These are phyloP conservation scores for Hypoxylon rubiginosum DNA, from an alignment of 2,329 filamentous ascomycete genomes.

Conservation along the genomic window DNA sequence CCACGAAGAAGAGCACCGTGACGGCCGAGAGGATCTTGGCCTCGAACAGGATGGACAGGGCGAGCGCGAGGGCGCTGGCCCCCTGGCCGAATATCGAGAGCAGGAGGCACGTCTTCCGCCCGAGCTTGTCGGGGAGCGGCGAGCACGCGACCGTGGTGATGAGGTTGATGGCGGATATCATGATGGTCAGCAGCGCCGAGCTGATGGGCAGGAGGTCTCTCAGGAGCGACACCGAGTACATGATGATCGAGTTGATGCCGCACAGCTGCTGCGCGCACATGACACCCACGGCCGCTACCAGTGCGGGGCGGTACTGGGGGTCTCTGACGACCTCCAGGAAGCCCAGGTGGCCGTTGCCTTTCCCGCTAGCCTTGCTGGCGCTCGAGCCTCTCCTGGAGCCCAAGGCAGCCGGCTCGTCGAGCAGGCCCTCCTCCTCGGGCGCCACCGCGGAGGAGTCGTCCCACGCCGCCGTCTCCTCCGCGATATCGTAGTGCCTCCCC, in stretches of 20 bases:
- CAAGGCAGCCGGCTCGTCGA: slow-evolving; percentile 58
- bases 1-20: slow-evolving; percentile 87
- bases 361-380: slow-evolving; percentile 42
- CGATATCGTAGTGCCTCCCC: slow-evolving; percentile 76
- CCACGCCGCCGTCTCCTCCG: slow-evolving; percentile 78
- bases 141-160: slow-evolving; percentile 84
- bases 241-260: slow-evolving; percentile 96
- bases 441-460: slow-evolving; percentile 58
- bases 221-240: slow-evolving; percentile 96
- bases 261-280: slow-evolving; percentile 95
- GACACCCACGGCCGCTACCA: slow-evolving; percentile 87
- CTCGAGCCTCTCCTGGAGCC: slow-evolving; percentile 45
- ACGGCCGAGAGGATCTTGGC: slow-evolving; percentile 83
- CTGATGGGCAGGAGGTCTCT: slow-evolving; percentile 83
- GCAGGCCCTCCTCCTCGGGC: slow-evolving; percentile 78
- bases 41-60: slow-evolving; percentile 81
- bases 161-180: slow-evolving; percentile 89
- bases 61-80: slow-evolving; percentile 79
- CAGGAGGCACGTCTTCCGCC: slow-evolving; percentile 87
- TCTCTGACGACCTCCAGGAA: slow-evolving; percentile 77
- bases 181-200: slow-evolving; percentile 86
- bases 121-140: slow-evolving; percentile 87
- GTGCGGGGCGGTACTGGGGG: slow-evolving; percentile 76
- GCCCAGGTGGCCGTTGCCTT: slow-evolving; percentile 61
- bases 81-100: slow-evolving; percentile 89